Evolutionary conservation across 345 rosid species (phyloP).

Genomic region (Eucalyptus marginata): DNA sequence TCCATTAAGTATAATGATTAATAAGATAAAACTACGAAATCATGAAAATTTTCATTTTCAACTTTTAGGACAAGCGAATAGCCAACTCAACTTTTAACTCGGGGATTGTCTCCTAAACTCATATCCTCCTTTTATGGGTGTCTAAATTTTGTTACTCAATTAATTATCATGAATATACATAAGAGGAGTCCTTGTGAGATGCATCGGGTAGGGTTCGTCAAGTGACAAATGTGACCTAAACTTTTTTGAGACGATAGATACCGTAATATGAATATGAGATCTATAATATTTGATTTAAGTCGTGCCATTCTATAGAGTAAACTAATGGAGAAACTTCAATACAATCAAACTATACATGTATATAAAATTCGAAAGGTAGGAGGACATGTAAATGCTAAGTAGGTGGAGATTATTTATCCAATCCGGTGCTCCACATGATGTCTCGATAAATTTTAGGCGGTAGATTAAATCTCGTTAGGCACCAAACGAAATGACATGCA

Average conservation of each 20-base stretch:
- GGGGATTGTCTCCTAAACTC: not conserved
- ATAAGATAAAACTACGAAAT: not conserved
- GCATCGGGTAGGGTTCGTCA: not conserved
- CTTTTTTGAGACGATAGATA: not conserved
- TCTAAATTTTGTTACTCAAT: not conserved
- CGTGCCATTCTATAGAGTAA: not conserved
- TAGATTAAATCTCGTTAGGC: not conserved
- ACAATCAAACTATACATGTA: not conserved
- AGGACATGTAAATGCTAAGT: not conserved
- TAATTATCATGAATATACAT: not conserved
- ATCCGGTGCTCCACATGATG: not conserved
- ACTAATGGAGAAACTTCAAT: not conserved
- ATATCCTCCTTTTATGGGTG: not conserved
- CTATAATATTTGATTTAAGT: not conserved
- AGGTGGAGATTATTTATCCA: not conserved
- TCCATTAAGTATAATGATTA: not conserved
- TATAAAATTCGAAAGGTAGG: not conserved
- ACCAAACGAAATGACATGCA: not conserved
- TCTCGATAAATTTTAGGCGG: not conserved
- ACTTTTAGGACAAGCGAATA: not conserved
- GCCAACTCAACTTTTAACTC: not conserved
- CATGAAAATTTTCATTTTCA: not conserved
- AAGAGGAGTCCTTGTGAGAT: not conserved
- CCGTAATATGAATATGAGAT: not conserved
- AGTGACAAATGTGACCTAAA: not conserved